Evolutionary conservation across 345 rosid genomes (phyloP).

Genomic region (Eucalyptus virginea): DNA sequence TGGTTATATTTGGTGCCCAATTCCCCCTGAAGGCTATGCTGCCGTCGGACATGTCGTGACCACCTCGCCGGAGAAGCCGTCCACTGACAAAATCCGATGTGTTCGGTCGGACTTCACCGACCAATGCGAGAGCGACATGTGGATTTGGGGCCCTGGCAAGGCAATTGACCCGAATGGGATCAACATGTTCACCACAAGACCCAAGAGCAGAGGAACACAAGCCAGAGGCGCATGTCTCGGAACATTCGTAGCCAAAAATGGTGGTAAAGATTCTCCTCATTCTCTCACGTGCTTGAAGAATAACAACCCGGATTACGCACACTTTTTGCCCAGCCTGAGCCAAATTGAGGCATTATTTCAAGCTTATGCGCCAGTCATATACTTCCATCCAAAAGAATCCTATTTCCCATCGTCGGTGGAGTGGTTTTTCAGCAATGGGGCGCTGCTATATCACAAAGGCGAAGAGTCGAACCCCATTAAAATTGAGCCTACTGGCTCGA

Average conservation of each 20-base stretch:
- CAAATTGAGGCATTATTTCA: not conserved
- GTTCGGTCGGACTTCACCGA: not conserved
- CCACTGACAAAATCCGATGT: not conserved
- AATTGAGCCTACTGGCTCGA: not conserved
- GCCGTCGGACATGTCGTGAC: not conserved
- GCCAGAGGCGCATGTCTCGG: not conserved
- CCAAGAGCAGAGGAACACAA: not conserved
- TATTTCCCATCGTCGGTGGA: slow-evolving; percentile 3
- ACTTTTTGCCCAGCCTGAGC: not conserved
- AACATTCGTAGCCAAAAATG: not conserved
- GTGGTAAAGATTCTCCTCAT: not conserved
- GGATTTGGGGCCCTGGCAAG: slow-evolving; percentile 7
- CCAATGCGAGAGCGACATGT: not conserved
- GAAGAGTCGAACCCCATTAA: not conserved
- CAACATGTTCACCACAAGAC: not conserved
- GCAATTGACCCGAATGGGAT: not conserved
- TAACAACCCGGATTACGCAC: not conserved
- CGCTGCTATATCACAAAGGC: not conserved
- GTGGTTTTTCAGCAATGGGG: slow-evolving; percentile 5
- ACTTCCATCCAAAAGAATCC: slow-evolving; percentile 3
- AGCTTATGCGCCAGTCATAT: slow-evolving; percentile 1
- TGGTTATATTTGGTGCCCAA: slow-evolving; percentile 3
- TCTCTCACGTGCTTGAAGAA: slow-evolving; percentile 1
- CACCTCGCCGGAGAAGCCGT: not conserved
- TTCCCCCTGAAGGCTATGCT: slow-evolving; percentile 1